A percentile compares a stretch with the other conserved stretches of the same genome.
Evolutionary conservation across 2,329 filamentous ascomycete species (phyloP).

Genomic region (Stachybotrys chlorohalonatus): DNA sequence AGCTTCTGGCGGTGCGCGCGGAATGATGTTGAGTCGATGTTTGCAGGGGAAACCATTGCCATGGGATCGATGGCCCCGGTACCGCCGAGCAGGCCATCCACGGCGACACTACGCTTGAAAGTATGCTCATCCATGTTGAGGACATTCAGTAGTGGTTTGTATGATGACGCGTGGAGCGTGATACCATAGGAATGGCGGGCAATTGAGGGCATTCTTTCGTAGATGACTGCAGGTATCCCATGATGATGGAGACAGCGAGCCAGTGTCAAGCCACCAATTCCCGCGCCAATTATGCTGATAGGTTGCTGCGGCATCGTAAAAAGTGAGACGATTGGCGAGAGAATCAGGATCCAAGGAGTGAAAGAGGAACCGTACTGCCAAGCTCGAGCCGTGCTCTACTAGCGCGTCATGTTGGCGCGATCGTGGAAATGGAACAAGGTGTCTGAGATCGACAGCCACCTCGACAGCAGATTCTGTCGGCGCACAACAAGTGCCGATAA

Average conservation of each 20-base stretch:
- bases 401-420: no score
- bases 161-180: slow-evolving; percentile 1
- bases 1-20: slow-evolving; percentile 2
- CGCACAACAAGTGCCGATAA: no score
- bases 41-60: neutral
- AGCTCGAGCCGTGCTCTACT: no score
- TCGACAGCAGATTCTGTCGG: no score
- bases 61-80: slow-evolving; percentile 1
- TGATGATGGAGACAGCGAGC: slow-evolving; percentile 4
- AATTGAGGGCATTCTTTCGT: slow-evolving; percentile 2
- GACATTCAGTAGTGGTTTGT: slow-evolving; percentile 2
- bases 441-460: no score
- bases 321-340: no score
- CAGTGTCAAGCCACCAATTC: slow-evolving; percentile 3
- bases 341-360: no score
- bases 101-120: slow-evolving; percentile 2
- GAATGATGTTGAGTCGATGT: neutral
- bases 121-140: slow-evolving; percentile 1
- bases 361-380: no score
- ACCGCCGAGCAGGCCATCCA: slow-evolving; percentile 1
- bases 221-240: slow-evolving; percentile 2
- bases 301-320: slow-evolving; percentile 2
- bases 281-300: slow-evolving; percentile 3
- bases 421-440: no score
- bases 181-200: slow-evolving; percentile 2